phyloP scores from a whole-genome alignment of 129 eudicot species.

The Centella asiatica region DNA sequence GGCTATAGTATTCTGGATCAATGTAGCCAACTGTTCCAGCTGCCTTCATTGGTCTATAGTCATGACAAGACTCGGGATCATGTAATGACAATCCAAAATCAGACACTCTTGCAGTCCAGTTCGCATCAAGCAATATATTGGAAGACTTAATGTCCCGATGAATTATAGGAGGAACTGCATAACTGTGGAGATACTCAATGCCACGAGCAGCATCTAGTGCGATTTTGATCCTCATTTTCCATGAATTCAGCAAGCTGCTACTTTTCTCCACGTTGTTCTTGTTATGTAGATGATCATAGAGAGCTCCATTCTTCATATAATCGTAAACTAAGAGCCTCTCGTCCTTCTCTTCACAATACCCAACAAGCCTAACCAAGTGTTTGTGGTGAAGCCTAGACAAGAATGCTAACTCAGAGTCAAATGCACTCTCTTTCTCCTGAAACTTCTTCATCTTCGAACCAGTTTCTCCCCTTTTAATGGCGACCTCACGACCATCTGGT shows the following conservation, averaged over 20 bases:
- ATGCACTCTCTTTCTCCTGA: constrained; percentile 90
- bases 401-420: constrained; percentile 87
- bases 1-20: constrained; percentile 15
- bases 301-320: constrained; percentile 19
- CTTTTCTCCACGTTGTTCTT: constrained; percentile 18
- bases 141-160: constrained; percentile 20
- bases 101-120: constrained; percentile 19
- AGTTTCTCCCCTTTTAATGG: constrained; percentile 82
- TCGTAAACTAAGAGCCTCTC: constrained; percentile 46
- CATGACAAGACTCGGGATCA: constrained; percentile 5
- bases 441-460: constrained; percentile 54
- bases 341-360: constrained; percentile 87
- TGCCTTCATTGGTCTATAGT: constrained; percentile 8
- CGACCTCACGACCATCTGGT: constrained; percentile 85
- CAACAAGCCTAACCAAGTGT: constrained; percentile 86
- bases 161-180: constrained; percentile 18
- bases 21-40: constrained; percentile 15
- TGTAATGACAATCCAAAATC: constrained; percentile 17
- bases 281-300: constrained; percentile 14
- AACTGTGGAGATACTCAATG: constrained; percentile 15
- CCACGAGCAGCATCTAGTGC: constrained; percentile 20
- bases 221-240: constrained; percentile 20
- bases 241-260: constrained; percentile 16
- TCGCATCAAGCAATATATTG: constrained; percentile 14
- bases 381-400: constrained; percentile 89